phyloP scores from a whole-genome alignment of 2,329 filamentous ascomycete genomes.

The Sclerotiophoma versabilis region DNA sequence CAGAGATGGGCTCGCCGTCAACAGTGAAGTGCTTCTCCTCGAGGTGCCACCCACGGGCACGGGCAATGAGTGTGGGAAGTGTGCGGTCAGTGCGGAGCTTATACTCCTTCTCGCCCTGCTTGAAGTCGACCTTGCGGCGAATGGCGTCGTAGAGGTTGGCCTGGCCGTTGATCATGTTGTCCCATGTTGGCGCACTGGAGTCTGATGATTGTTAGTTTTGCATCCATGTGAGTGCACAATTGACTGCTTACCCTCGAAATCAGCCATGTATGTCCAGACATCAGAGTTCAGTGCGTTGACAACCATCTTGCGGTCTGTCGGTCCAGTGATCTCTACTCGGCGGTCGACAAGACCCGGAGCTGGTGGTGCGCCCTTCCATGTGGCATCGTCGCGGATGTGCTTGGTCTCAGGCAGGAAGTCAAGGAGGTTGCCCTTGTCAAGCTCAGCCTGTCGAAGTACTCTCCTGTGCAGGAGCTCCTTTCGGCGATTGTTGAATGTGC shows the following conservation, averaged over 20 bases:
- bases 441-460: constrained; percentile 84
- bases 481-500: constrained; percentile 89
- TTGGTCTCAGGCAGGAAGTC: constrained; percentile 97
- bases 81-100: constrained; percentile 91
- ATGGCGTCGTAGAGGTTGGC: constrained; percentile 97
- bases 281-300: constrained; percentile 95
- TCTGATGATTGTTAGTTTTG: constrained; percentile 61
- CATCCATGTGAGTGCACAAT: not conserved
- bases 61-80: constrained; percentile 89
- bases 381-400: constrained; percentile 90
- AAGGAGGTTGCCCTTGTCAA: constrained; percentile 86
- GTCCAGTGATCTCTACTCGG: constrained; percentile 95
- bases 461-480: constrained; percentile 89
- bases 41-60: constrained; percentile 95
- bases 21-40: constrained; percentile 98
- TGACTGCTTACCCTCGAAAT: constrained; percentile 81
- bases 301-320: constrained; percentile 98
- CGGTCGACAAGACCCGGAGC: constrained; percentile 93
- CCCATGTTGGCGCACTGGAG: constrained; percentile 95
- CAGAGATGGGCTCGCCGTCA: constrained; percentile 93
- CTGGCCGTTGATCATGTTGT: constrained; percentile 99
- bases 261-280: constrained; percentile 99
- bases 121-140: constrained; percentile 93
- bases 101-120: constrained; percentile 93
- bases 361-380: constrained; percentile 91